Percentiles rank a stretch among this genome's conserved stretches.
Conservation (phyloP, 768 basidiomycete species). For the Lentinula sp. region DNA sequence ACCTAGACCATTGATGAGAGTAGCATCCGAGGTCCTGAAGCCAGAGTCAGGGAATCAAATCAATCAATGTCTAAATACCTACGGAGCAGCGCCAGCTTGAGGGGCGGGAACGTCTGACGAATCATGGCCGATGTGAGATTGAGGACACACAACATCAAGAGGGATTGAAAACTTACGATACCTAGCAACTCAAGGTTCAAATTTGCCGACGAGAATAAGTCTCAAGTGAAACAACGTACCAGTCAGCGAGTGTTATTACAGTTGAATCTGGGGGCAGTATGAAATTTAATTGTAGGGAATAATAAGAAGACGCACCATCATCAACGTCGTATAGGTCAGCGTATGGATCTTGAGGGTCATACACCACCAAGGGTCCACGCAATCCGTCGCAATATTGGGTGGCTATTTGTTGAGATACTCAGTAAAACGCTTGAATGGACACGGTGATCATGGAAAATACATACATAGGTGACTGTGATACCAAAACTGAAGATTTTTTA, state of each 20-base stretch:
- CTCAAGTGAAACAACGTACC: conserved; percentile 14
- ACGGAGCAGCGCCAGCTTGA: conserved; percentile 1
- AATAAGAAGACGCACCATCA: conserved; percentile 19
- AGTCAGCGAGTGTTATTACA: conserved; percentile 28
- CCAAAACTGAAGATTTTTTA: not conserved
- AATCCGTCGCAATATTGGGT: conserved; percentile 36
- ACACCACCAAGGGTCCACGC: conserved; percentile 27
- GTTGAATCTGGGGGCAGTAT: conserved; percentile 11
- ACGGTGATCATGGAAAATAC: not conserved
- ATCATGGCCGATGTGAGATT: not conserved
- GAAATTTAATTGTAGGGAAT: not conserved
- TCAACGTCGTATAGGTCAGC: conserved; percentile 16
- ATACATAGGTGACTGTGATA: not conserved
- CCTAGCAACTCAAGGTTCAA: not conserved
- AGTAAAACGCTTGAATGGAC: not conserved
- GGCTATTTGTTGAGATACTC: conserved; percentile 3
- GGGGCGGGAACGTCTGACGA: conserved; percentile 6
- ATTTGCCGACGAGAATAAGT: not conserved
- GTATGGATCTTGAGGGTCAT: conserved; percentile 30
- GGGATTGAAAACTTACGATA: not conserved
- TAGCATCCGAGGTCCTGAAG: conserved; percentile 11
- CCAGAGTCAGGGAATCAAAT: not conserved
- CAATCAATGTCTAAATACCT: not conserved
- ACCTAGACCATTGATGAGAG: conserved; percentile 28
- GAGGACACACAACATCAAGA: not conserved